These are phyloP conservation scores for Aspergillus sclerotioniger DNA, from an alignment of 495 filamentous ascomycete genomes.

Conservation along the genomic window DNA sequence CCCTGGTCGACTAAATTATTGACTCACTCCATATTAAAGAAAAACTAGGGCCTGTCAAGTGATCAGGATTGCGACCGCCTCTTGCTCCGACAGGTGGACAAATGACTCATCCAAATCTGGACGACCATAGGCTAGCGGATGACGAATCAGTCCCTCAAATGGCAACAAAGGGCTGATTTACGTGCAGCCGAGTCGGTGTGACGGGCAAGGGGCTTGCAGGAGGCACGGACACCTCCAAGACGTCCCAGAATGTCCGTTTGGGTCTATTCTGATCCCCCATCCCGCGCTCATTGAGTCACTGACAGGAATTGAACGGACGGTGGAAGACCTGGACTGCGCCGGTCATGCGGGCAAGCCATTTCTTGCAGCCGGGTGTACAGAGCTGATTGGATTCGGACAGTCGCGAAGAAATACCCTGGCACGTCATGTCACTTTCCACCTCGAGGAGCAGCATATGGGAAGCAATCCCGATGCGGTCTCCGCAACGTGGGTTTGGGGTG, in stretches of 20 bases:
- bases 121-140: background rate
- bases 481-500: background rate
- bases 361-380: background rate
- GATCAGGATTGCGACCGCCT: background rate
- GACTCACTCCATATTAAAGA: background rate
- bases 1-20: background rate
- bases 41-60: background rate
- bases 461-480: background rate
- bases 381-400: background rate
- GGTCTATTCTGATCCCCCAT: background rate
- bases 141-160: background rate
- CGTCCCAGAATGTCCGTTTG: background rate
- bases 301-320: background rate
- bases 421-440: background rate
- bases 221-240: constrained; percentile 6
- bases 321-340: background rate
- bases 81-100: background rate
- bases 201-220: constrained; percentile 8
- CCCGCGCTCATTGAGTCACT: background rate
- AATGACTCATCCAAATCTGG: background rate
- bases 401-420: background rate
- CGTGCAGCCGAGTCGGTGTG: constrained; percentile 13
- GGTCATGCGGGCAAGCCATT: background rate
- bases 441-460: background rate
- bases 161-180: constrained; percentile 7